phyloP scores from a whole-genome alignment of 2,329 filamentous ascomycete species.

The Leptographium radiaticola region DNA sequence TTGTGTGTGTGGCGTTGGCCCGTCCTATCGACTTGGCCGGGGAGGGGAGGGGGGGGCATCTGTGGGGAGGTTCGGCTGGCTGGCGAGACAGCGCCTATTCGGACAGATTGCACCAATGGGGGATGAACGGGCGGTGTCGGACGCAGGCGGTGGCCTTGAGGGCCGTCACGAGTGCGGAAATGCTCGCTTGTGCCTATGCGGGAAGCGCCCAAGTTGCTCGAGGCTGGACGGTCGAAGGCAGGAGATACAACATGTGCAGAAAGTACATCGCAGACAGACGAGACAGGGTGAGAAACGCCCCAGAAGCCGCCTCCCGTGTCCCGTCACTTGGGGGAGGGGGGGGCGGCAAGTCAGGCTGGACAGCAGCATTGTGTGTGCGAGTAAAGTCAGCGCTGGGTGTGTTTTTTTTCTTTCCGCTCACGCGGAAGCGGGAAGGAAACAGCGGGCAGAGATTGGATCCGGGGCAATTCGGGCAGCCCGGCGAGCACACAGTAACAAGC shows the following conservation, averaged over 20 bases:
- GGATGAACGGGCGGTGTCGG: not conserved
- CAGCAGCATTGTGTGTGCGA: no score
- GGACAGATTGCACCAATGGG: not conserved
- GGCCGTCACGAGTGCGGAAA: not conserved
- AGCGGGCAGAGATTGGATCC: no score
- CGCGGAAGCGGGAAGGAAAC: no score
- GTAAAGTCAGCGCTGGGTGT: no score
- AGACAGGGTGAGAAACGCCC: not conserved
- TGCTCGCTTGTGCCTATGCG: not conserved
- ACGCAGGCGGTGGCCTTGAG: no score
- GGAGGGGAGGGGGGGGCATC: not conserved
- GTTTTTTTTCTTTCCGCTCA: no score
- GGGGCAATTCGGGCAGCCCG: not conserved
- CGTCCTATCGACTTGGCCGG: not conserved
- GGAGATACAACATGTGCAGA: no score
- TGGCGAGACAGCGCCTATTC: not conserved
- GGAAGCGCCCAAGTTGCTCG: not conserved
- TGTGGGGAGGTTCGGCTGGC: not conserved
- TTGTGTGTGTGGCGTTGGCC: not conserved
- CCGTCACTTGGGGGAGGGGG: no score
- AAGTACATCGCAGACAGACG: no score
- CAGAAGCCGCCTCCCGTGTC: not conserved
- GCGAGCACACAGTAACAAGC: not conserved
- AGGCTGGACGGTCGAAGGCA: not conserved
- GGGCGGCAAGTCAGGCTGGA: no score